These are phyloP conservation scores for Acanthamoeba healyi DNA, from an alignment of 208 protist species.

Conservation along the genomic window DNA sequence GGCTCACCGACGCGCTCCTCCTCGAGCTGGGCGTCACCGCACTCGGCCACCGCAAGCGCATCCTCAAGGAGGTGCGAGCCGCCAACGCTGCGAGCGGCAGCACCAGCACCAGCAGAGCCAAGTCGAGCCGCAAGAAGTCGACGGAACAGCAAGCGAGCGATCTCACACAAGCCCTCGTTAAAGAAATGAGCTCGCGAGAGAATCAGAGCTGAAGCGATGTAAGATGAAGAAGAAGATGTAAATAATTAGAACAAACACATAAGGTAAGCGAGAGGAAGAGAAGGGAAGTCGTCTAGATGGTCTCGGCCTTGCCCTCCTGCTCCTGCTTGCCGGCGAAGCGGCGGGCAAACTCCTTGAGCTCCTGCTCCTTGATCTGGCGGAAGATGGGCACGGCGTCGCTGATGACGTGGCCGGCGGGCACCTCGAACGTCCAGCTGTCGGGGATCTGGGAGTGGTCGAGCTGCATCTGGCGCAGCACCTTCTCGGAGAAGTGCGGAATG, in stretches of 20 bases:
- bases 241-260: background rate
- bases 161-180: no score
- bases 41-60: constrained; percentile 12
- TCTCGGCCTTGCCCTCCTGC: background rate
- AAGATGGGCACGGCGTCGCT: constrained; percentile 51
- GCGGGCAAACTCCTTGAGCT: constrained; percentile 24
- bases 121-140: background rate
- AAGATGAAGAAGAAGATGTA: background rate
- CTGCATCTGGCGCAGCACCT: constrained; percentile 65
- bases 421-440: constrained; percentile 46
- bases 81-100: background rate
- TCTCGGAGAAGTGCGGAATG: constrained; percentile 72
- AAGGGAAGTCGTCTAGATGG: background rate
- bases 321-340: constrained; percentile 64
- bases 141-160: background rate
- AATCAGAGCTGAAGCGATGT: no score
- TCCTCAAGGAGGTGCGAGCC: background rate
- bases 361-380: constrained; percentile 53
- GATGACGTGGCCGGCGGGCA: constrained; percentile 60
- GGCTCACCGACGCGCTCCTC: background rate
- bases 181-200: no score
- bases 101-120: background rate
- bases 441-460: constrained; percentile 44
- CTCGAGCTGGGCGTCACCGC: background rate
- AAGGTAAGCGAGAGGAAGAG: background rate